Evolutionary conservation across 768 basidiomycete genomes (phyloP).

Genomic region (Phylloporus scabripes): DNA sequence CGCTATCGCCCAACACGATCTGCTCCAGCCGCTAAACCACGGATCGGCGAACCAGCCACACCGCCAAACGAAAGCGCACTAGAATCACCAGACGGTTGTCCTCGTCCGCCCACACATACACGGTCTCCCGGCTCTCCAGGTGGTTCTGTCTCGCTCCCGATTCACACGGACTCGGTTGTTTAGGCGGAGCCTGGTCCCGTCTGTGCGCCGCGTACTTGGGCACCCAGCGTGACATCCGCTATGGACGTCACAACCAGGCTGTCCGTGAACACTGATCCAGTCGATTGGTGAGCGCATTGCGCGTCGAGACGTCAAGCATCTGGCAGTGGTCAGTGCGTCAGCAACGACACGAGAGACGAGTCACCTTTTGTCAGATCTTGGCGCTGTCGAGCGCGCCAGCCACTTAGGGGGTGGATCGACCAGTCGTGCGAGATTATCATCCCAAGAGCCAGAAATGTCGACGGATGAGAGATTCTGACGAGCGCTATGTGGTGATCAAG

Average conservation of each 20-base stretch:
- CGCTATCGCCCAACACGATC: conserved; percentile 44
- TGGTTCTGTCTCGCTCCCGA: conserved; percentile 50
- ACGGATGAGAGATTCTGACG: conserved; percentile 55
- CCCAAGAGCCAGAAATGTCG: conserved; percentile 44
- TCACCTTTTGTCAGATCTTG: conserved; percentile 75
- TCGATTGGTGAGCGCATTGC: conserved; percentile 61
- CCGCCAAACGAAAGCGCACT: conserved; percentile 42
- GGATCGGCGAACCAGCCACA: background rate
- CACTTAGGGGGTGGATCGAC: conserved; percentile 60
- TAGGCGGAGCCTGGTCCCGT: conserved; percentile 64
- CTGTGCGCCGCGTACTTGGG: conserved; percentile 74
- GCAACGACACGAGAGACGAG: conserved; percentile 5
- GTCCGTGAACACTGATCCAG: conserved; percentile 72
- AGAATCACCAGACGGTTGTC: conserved; percentile 55
- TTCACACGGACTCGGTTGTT: conserved; percentile 84
- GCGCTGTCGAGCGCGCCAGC: conserved; percentile 80
- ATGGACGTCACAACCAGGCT: conserved; percentile 75
- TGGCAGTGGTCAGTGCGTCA: conserved; percentile 23
- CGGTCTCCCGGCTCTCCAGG: conserved; percentile 50
- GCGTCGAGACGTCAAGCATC: conserved; percentile 88
- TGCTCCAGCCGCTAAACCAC: conserved; percentile 62
- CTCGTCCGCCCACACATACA: conserved; percentile 58
- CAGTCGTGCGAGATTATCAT: conserved; percentile 60
- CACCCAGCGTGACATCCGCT: conserved; percentile 56
- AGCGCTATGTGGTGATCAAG: conserved; percentile 24